Conservation (phyloP, 176 grass and related monocot genomes). For the Carex myosuroides region DNA sequence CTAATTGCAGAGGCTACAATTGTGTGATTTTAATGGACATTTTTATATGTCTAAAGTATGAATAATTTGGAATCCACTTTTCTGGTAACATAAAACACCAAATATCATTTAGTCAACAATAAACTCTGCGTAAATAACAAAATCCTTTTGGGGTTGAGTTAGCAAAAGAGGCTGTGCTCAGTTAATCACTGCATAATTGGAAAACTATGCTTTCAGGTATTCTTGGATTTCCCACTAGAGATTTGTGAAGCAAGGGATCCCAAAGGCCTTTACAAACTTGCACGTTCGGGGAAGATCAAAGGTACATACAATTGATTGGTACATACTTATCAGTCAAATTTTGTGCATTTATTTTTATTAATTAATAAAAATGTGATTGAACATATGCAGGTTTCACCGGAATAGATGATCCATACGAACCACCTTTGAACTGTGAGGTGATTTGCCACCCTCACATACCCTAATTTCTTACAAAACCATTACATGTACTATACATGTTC, state of each 20-base stretch:
- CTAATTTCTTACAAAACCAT: background rate
- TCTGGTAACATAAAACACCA: background rate
- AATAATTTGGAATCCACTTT: background rate
- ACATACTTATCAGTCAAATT: background rate
- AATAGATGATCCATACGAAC: conserved; percentile 94
- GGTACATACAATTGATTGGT: conserved; percentile 23
- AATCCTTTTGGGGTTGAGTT: background rate
- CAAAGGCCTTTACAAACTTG: conserved; percentile 97
- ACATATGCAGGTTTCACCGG: conserved; percentile 74
- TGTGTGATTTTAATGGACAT: background rate
- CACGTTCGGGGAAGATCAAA: conserved; percentile 94
- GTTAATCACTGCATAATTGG: background rate
- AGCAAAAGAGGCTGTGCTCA: background rate
- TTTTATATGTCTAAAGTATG: background rate
- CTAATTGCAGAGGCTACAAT: background rate
- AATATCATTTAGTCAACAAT: too few species aligned
- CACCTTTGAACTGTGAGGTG: conserved; percentile 76
- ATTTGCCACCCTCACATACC: conserved; percentile 5
- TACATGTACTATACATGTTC: background rate
- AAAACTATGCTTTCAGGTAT: conserved; percentile 47
- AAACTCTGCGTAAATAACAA: too few species aligned
- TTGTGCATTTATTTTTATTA: background rate
- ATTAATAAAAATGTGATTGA: conserved; percentile 11
- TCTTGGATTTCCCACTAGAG: conserved; percentile 81
- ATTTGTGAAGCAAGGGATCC: conserved; percentile 92